A percentile compares a stretch with the other conserved stretches of the same genome.
Evolutionary conservation across 1,284 basidiomycete species (phyloP).

Genomic region (Apiotrichum sp.): DNA sequence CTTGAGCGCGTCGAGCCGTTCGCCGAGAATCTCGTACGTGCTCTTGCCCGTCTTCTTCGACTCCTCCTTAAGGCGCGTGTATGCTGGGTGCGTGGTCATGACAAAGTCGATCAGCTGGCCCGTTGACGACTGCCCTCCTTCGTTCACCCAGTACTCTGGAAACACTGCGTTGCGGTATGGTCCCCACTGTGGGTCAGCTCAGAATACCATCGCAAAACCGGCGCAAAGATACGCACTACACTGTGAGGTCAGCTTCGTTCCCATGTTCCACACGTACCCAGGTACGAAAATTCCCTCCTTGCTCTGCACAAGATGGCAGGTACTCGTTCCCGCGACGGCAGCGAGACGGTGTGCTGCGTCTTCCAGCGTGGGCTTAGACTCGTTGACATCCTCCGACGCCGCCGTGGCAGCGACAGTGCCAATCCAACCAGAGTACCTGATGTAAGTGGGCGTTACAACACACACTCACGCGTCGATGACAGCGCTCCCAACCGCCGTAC

Average conservation of each 20-base stretch:
- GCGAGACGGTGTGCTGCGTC: conserved; percentile 79
- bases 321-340: conserved; percentile 90
- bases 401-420: conserved; percentile 86
- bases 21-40: conserved; percentile 59
- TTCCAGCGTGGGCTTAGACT: conserved; percentile 54
- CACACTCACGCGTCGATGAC: conserved; percentile 83
- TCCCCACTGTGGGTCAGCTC: conserved; percentile 59
- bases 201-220: not conserved
- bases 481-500: conserved; percentile 90
- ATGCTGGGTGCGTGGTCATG: conserved; percentile 84
- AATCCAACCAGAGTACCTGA: conserved; percentile 94
- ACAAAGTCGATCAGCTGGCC: conserved; percentile 98
- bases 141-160: conserved; percentile 97
- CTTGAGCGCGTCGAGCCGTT: conserved; percentile 64
- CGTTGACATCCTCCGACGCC: conserved; percentile 49
- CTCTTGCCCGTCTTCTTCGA: conserved; percentile 49
- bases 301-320: conserved; percentile 86
- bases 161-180: conserved; percentile 81
- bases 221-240: conserved; percentile 18
- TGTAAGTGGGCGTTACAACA: too few relatives aligned
- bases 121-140: conserved; percentile 96
- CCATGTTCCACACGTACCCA: conserved; percentile 49
- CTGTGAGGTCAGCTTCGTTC: conserved; percentile 10
- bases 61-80: conserved; percentile 60
- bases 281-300: conserved; percentile 76